Evolutionary conservation across 306 rosid genomes (phyloP), one percentile per base, ranked within the genome.

Genomic region (Corylus americana): DNA sequence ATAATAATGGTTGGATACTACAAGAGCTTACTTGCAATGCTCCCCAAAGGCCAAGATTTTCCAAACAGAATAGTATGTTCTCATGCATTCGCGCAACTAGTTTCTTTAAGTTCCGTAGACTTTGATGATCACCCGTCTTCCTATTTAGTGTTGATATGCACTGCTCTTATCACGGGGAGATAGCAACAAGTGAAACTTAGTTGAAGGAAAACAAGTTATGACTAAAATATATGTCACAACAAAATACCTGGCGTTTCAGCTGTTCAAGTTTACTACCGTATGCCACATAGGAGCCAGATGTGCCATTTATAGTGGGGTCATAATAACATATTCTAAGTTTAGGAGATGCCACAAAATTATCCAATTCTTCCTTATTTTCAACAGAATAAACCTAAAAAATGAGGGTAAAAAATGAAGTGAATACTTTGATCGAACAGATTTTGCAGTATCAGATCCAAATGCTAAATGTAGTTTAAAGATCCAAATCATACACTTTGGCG

Each of bases 21-120:
- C 7, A 37, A 45, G 44, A 29, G 25, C 89, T 91, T 88, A 92
- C 98, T 85, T 89, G 92, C 74, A 85, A 80, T 14, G 96, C 97
- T 79, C 98, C 98, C 89, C 89, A 90, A 79, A 91, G 76, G 85
- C 98, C 98, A 86, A 95, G 97, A 81, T 74, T 87, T 58, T 27
- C 77, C 85, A 95, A 80, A 80, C 97, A 87, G 83, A 91, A 90
- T 57, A 83, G 13, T 81, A 95, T 76, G 85, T 87, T 95, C 20
- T 92, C 92, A 79, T 95, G 98, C 81, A 86, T 82, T 81, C 92
- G 86, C 77, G 66, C 91, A 74, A 95, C 83, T 73, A 79, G 77
- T 80, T 83, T 95, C 85, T 91, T 95, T 59, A 89, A 80, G 86
- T 79, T 82, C 86, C 81, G 80, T 45, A 85, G 86, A 75, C 81